phyloP scores from a whole-genome alignment of 768 basidiomycete genomes.

The Mycena chlorophos region DNA sequence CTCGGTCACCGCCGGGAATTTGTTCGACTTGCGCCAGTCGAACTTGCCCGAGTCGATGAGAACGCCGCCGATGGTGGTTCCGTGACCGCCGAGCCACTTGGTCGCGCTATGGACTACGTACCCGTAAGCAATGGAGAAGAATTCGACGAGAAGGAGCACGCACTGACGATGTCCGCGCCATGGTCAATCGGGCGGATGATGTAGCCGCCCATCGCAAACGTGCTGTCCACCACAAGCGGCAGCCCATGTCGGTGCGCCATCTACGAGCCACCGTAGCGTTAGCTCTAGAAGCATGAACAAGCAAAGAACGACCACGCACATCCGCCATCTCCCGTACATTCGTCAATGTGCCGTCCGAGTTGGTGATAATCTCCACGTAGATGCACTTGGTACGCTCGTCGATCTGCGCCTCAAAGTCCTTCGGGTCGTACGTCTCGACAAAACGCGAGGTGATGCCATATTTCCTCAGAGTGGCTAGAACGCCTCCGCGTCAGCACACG shows the following conservation, averaged over 20 bases:
- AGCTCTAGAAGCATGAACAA: not conserved
- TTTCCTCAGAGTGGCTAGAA: constrained; percentile 40
- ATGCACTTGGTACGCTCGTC: constrained; percentile 54
- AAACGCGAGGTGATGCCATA: constrained; percentile 45
- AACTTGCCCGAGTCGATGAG: constrained; percentile 57
- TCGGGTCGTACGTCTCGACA: constrained; percentile 41
- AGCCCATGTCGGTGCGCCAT: constrained; percentile 49
- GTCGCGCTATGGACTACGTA: constrained; percentile 50
- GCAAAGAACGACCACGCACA: constrained; percentile 25
- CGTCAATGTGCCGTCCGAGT: constrained; percentile 51
- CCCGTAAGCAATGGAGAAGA: constrained; percentile 16
- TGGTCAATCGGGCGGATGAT: constrained; percentile 50
- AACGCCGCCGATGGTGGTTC: constrained; percentile 54
- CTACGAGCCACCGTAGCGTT: constrained; percentile 37
- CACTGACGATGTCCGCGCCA: constrained; percentile 46
- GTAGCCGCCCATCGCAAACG: constrained; percentile 53
- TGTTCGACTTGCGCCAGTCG: constrained; percentile 45
- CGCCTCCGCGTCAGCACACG: not conserved
- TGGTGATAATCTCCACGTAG: constrained; percentile 55
- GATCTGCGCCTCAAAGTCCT: constrained; percentile 43
- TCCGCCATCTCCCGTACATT: constrained; percentile 49
- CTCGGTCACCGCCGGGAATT: constrained; percentile 51
- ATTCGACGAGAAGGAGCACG: not conserved
- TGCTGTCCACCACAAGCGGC: constrained; percentile 57
- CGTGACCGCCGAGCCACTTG: constrained; percentile 59